A percentile compares a stretch with the other conserved stretches of the same genome.
phyloP scores from a whole-genome alignment of 345 rosid species.

The Rhizophora apiculata region DNA sequence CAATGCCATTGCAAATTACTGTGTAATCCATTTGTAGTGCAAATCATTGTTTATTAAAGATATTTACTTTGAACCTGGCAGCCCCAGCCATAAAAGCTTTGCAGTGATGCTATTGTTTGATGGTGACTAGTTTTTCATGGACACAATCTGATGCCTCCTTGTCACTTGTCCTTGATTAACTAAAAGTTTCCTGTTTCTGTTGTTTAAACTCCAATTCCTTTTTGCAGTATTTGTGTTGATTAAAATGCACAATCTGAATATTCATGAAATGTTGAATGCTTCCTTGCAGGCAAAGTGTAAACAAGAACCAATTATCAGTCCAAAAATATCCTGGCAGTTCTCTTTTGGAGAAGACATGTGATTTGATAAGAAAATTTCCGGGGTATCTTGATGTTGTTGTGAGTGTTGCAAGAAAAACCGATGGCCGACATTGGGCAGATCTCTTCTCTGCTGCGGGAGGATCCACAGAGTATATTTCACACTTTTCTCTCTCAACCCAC shows the following conservation, averaged over 20 bases:
- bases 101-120: too few species aligned
- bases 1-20: neutral
- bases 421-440: slow-evolving; percentile 99
- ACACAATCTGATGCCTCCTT: neutral
- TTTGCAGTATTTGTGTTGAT: neutral
- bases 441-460: slow-evolving; percentile 92
- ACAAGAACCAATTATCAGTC: slow-evolving; percentile 57
- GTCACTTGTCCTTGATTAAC: neutral
- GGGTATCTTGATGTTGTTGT: slow-evolving; percentile 94
- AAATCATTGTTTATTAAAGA: neutral
- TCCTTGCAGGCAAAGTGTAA: slow-evolving; percentile 55
- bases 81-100: neutral
- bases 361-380: slow-evolving; percentile 76
- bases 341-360: slow-evolving; percentile 86
- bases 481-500: too few species aligned
- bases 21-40: neutral
- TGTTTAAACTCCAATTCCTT: neutral
- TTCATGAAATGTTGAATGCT: slow-evolving; percentile 3
- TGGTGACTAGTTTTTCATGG: too few species aligned
- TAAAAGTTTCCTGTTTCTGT: neutral
- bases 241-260: neutral
- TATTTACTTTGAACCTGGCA: neutral
- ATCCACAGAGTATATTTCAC: slow-evolving; percentile 74
- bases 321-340: slow-evolving; percentile 41
- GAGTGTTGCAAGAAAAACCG: slow-evolving; percentile 97